Percentiles rank a stretch among this genome's conserved stretches.
These are phyloP conservation scores for Polysphondylium violaceum DNA, from an alignment of 78 protist genomes.

Conservation along the genomic window DNA sequence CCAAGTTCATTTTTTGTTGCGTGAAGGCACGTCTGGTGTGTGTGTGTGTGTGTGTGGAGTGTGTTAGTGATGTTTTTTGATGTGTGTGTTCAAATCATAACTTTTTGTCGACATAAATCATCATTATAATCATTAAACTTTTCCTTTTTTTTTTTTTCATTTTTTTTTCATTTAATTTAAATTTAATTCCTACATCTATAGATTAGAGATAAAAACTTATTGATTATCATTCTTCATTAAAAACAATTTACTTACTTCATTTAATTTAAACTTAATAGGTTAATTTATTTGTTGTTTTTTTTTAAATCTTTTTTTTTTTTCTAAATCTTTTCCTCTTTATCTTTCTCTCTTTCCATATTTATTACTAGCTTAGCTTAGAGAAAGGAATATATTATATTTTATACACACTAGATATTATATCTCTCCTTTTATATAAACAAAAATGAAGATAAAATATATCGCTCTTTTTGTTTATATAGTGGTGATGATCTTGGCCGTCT, in stretches of 20 bases:
- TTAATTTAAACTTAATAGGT: not conserved
- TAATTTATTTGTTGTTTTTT: not conserved
- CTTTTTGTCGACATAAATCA: not conserved
- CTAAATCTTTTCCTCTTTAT: not conserved
- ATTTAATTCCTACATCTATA: not conserved
- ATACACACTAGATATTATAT: no score
- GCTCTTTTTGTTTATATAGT: constrained; percentile 28
- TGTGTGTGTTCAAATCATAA: no score
- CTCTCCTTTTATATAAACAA: not conserved
- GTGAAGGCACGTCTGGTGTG: no score
- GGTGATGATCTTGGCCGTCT: not conserved
- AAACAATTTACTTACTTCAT: no score
- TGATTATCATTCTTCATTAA: no score
- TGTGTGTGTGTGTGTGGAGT: no score
- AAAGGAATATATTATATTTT: no score
- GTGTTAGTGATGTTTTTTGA: no score
- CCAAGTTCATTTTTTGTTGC: no score
- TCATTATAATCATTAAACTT: not conserved
- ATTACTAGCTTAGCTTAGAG: not conserved
- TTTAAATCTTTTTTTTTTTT: not conserved
- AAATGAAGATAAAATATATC: constrained; percentile 25
- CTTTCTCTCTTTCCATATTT: not conserved
- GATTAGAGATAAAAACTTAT: not conserved
- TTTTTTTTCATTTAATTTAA: not conserved
- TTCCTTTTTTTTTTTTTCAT: not conserved